Conservation (phyloP, 768 basidiomycete species). For the Piloderma croceum region DNA sequence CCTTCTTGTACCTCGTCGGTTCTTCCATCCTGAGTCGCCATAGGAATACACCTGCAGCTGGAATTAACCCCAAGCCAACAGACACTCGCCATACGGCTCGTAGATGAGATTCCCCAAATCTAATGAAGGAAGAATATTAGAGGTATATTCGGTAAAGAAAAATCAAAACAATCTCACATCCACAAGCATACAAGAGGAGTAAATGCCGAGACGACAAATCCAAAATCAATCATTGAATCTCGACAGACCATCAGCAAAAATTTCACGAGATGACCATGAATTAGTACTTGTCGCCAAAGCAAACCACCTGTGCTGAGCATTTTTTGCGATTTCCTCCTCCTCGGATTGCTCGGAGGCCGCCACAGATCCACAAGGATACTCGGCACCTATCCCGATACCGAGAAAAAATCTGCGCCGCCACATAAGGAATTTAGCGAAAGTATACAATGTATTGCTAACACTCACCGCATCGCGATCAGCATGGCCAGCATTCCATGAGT, state of each 20-base stretch:
- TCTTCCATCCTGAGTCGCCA: constrained; percentile 88
- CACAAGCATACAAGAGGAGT: constrained; percentile 82
- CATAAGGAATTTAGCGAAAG: neutral
- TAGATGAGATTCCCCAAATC: constrained; percentile 74
- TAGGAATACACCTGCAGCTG: constrained; percentile 73
- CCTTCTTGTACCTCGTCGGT: constrained; percentile 64
- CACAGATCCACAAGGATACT: constrained; percentile 88
- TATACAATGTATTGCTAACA: constrained; percentile 1
- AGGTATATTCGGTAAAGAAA: neutral
- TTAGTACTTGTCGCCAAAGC: constrained; percentile 77
- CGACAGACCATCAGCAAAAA: constrained; percentile 2
- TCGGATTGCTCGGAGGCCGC: constrained; percentile 89
- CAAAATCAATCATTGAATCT: constrained; percentile 85
- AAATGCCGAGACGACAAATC: constrained; percentile 75
- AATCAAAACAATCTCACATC: constrained; percentile 52
- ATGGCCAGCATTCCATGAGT: constrained; percentile 69
- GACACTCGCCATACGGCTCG: constrained; percentile 85
- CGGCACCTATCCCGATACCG: constrained; percentile 84
- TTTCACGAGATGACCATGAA: constrained; percentile 1
- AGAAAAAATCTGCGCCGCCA: constrained; percentile 60
- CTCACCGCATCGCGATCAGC: constrained; percentile 71
- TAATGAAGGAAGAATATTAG: constrained; percentile 25
- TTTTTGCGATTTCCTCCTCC: constrained; percentile 69
- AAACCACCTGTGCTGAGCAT: constrained; percentile 82
- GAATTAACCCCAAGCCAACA: constrained; percentile 77